Evolutionary conservation across 768 basidiomycete species (phyloP).

Genomic region (Amanita rubescens): DNA sequence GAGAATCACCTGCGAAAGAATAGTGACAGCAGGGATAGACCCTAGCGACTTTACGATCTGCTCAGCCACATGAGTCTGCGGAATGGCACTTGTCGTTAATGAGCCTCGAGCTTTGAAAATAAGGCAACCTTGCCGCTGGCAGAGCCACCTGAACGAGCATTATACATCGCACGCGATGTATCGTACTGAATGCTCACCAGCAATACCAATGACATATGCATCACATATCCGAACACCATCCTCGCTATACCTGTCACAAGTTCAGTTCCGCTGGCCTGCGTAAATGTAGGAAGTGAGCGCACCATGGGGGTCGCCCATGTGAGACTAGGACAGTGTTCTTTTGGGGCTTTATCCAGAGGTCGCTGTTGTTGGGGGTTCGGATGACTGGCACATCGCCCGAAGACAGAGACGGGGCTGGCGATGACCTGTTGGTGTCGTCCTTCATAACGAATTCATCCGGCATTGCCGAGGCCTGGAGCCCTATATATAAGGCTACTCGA

Average conservation of each 20-base stretch:
- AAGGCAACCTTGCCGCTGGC: slow-evolving; percentile 72
- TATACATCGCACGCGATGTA: background rate
- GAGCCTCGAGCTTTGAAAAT: slow-evolving; percentile 8
- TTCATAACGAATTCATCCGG: slow-evolving; percentile 14
- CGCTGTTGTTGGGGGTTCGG: slow-evolving; percentile 5
- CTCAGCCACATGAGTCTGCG: slow-evolving; percentile 77
- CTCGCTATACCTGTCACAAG: slow-evolving; percentile 58
- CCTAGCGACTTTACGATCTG: slow-evolving; percentile 76
- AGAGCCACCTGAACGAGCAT: slow-evolving; percentile 53
- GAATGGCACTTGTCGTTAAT: background rate
- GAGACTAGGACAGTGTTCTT: slow-evolving; percentile 78
- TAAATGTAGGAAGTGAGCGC: slow-evolving; percentile 7
- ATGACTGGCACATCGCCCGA: slow-evolving; percentile 9
- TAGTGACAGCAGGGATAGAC: slow-evolving; percentile 83
- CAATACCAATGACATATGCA: slow-evolving; percentile 81
- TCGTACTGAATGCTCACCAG: slow-evolving; percentile 42
- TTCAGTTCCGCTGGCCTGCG: slow-evolving; percentile 6
- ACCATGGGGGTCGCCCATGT: slow-evolving; percentile 86
- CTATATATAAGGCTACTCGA: background rate
- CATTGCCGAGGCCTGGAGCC: slow-evolving; percentile 12
- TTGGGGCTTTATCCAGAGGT: slow-evolving; percentile 33
- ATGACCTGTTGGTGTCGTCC: background rate
- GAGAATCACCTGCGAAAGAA: slow-evolving; percentile 72
- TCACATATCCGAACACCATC: slow-evolving; percentile 62
- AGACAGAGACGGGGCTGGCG: background rate